Conservation (phyloP, 148 eudicot genomes). For the Pouteria glomerata region DNA sequence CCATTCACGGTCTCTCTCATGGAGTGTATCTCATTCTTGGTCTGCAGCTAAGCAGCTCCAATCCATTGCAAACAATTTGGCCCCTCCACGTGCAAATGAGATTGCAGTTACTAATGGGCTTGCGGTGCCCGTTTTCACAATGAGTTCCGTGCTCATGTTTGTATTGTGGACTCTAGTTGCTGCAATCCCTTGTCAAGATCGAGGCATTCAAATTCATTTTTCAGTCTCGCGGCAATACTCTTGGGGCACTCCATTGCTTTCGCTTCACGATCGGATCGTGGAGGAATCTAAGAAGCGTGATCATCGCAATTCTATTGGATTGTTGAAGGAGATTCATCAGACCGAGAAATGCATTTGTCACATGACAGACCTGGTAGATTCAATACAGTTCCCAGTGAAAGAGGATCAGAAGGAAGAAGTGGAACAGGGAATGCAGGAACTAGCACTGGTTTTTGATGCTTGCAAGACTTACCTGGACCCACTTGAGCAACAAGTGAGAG, state of each 20-base stretch:
- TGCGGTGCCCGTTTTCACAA: conserved; percentile 40
- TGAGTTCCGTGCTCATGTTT: conserved; percentile 50
- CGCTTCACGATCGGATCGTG: conserved; percentile 40
- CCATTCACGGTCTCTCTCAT: conserved; percentile 56
- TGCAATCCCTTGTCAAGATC: conserved; percentile 70
- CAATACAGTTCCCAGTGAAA: conserved; percentile 40
- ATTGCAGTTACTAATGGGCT: conserved; percentile 44
- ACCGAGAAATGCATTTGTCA: conserved; percentile 42
- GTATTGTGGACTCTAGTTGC: conserved; percentile 67
- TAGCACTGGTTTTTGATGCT: conserved; percentile 31
- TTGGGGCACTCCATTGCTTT: conserved; percentile 44
- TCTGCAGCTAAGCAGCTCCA: conserved; percentile 71
- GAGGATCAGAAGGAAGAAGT: conserved; percentile 48
- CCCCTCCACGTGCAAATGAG: conserved; percentile 45
- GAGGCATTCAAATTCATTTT: conserved; percentile 45
- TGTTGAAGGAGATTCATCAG: conserved; percentile 50
- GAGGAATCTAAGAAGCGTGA: conserved; percentile 60
- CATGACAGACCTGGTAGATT: conserved; percentile 55
- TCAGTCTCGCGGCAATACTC: conserved; percentile 47
- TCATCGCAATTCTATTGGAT: conserved; percentile 37
- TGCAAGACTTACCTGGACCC: conserved; percentile 51
- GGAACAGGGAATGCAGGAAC: conserved; percentile 30
- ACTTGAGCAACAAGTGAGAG: conserved; percentile 48
- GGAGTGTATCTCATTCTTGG: conserved; percentile 73
- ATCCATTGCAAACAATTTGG: conserved; percentile 39